Percentiles rank a stretch among this genome's conserved stretches.
Conservation (phyloP, 768 basidiomycete species). For the Suillus tomentosus region DNA sequence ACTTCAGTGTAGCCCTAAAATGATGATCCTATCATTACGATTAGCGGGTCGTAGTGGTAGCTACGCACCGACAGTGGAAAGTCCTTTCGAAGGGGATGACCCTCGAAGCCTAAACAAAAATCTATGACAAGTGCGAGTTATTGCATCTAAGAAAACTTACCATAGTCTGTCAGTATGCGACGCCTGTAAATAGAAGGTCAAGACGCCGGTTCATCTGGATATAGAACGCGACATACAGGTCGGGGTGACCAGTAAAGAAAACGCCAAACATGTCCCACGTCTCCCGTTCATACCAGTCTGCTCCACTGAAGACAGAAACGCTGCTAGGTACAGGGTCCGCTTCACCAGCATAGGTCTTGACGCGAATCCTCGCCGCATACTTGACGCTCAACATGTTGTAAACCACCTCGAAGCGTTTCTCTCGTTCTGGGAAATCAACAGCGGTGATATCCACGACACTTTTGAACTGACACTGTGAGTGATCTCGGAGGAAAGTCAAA, state of each 20-base stretch:
- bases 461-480: conserved; percentile 95
- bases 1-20: conserved; percentile 95
- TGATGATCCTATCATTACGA: background rate
- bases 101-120: conserved; percentile 75
- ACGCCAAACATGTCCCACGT: conserved; percentile 98
- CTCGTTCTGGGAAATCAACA: conserved; percentile 91
- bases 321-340: conserved; percentile 88
- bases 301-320: conserved; percentile 79
- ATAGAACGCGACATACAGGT: conserved; percentile 64
- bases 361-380: conserved; percentile 83
- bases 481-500: conserved; percentile 91
- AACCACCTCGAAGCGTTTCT: conserved; percentile 94
- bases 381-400: conserved; percentile 88
- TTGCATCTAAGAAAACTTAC: conserved; percentile 38
- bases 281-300: conserved; percentile 99
- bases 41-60: background rate
- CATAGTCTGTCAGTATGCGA: conserved; percentile 97
- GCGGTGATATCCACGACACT: conserved; percentile 90
- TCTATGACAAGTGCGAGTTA: conserved; percentile 1
- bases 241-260: conserved; percentile 95
- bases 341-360: conserved; percentile 97
- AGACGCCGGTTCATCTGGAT: background rate
- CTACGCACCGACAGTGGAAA: conserved; percentile 89
- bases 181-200: conserved; percentile 51
- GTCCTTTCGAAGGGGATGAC: conserved; percentile 96